Base-by-base conservation (phyloP, 1,284 basidiomycete species). In the Sporisorium sorghi region DNA sequence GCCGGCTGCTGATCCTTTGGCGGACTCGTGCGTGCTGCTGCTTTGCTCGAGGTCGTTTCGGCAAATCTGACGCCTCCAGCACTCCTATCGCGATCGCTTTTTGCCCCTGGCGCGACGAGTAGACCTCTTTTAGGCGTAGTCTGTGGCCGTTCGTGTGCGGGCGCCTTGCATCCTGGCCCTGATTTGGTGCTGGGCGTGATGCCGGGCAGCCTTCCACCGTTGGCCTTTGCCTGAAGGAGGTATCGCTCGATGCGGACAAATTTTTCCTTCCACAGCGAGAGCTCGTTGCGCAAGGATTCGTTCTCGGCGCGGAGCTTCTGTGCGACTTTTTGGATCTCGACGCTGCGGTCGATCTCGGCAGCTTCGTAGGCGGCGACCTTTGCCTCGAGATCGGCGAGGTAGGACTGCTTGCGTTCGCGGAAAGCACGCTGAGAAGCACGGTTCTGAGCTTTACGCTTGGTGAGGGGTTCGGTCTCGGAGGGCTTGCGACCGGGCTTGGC, bases 401-500 rank as follows among this genome's bases (percentile, higher is more conserved):
- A 78, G 35, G 65, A 68, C 33, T 82, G 80, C 49, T 78, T 79
- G 35, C 78, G 67, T 48, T 82, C 80, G 42, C 80, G 69, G 39
- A 82, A 82, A 9, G 80, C 80, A 10, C 80, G 65, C 47, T 82
- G 80, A 24, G 76, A 78, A 12, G 80, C 80, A 7, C 80, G 68
- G 37, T 82, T 82, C 48, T 82, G 80, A 1, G 80, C 79, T 58
- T 83, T 82, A 44, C 83, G 82, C 52, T 84, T 84, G 10, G 83
- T 84, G 21, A 78, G 72, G 0, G 80, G 82, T 44, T 82, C 79
- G 4, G 74, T 71, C 40, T 76, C 78, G 24, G 76, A 79, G 2
- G 82, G 83, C 63, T 84, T 84, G 8, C 83, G 75, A n/a, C 83
- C 83, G 0, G 83, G 81, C 39, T 84, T 84, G 48, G 82, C 80